These are phyloP conservation scores for Cyclocybe cylindracea DNA, from an alignment of 768 basidiomycete genomes.

Conservation along the genomic window DNA sequence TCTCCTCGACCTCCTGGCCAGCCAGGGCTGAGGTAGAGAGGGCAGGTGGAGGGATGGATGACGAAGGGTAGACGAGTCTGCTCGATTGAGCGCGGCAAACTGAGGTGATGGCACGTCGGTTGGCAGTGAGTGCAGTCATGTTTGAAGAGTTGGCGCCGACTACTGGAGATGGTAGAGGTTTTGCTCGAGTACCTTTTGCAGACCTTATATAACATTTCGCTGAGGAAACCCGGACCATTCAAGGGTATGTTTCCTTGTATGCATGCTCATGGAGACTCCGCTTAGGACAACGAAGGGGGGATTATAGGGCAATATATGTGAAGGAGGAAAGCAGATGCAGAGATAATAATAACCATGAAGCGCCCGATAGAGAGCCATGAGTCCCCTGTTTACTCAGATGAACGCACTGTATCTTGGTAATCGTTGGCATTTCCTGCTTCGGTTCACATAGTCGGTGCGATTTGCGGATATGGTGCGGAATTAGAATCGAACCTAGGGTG, in stretches of 20 bases:
- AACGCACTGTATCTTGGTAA: conserved; percentile 8
- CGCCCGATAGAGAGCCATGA: conserved; percentile 12
- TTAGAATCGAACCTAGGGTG: conserved; percentile 18
- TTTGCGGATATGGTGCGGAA: conserved; percentile 28
- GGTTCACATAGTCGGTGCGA: conserved; percentile 6
- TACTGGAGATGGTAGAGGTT: too few species aligned
- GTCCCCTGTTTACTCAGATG: conserved; percentile 2
- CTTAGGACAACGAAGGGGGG: conserved; percentile 10
- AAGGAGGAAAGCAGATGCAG: background rate
- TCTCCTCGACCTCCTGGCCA: conserved; percentile 22
- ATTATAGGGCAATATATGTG: conserved; percentile 1
- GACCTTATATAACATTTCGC: background rate
- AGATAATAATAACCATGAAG: conserved; percentile 10
- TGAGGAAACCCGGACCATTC: background rate
- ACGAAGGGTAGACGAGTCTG: conserved; percentile 25
- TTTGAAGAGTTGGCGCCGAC: background rate
- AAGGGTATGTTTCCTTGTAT: background rate
- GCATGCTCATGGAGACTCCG: conserved; percentile 4
- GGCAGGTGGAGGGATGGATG: conserved; percentile 18
- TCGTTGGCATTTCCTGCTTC: conserved; percentile 5
- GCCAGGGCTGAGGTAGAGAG: conserved; percentile 17
- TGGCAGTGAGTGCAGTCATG: conserved; percentile 8
- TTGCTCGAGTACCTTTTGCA: background rate
- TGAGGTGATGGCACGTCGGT: conserved; percentile 16
- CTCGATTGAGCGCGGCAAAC: conserved; percentile 14